Evolutionary conservation across 371 early-diverging fungal species (phyloP).

Genomic region (Catenaria anguillulae): DNA sequence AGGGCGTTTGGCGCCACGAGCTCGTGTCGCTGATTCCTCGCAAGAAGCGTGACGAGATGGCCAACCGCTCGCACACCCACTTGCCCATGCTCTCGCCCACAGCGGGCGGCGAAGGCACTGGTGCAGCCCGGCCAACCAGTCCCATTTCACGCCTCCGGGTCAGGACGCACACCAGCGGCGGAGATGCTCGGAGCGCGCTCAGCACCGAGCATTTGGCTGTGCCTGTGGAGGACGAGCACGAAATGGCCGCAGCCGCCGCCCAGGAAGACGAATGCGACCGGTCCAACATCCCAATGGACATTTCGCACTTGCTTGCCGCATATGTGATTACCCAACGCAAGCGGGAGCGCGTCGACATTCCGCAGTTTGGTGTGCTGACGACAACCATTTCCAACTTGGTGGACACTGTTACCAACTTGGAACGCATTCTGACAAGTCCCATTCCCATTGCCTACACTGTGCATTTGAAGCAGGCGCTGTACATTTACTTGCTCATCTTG

Average conservation of each 20-base stretch:
- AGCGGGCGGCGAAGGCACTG: neutral
- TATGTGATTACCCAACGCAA: slow-evolving; percentile 3
- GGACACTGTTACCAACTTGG: slow-evolving; percentile 52
- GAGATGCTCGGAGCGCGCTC: too few species aligned
- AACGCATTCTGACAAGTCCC: slow-evolving; percentile 61
- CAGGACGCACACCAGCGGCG: neutral
- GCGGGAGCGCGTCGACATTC: neutral
- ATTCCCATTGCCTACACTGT: slow-evolving; percentile 68
- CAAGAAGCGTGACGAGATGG: slow-evolving; percentile 3
- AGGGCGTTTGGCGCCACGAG: slow-evolving; percentile 11
- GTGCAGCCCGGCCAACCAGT: neutral
- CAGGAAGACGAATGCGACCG: too few species aligned
- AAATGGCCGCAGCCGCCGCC: too few species aligned
- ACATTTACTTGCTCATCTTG: slow-evolving; percentile 45
- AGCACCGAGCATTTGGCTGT: too few species aligned
- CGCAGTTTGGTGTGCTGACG: neutral
- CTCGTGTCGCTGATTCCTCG: neutral
- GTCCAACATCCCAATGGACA: neutral
- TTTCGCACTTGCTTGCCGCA: slow-evolving; percentile 1
- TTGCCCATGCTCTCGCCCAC: too few species aligned
- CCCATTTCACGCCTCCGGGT: neutral
- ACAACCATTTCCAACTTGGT: slow-evolving; percentile 9
- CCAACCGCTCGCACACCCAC: neutral
- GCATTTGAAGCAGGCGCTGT: slow-evolving; percentile 53
- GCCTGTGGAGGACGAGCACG: too few species aligned